Conservation (phyloP, 1,284 basidiomycete species). For the Ustilago lituana region DNA sequence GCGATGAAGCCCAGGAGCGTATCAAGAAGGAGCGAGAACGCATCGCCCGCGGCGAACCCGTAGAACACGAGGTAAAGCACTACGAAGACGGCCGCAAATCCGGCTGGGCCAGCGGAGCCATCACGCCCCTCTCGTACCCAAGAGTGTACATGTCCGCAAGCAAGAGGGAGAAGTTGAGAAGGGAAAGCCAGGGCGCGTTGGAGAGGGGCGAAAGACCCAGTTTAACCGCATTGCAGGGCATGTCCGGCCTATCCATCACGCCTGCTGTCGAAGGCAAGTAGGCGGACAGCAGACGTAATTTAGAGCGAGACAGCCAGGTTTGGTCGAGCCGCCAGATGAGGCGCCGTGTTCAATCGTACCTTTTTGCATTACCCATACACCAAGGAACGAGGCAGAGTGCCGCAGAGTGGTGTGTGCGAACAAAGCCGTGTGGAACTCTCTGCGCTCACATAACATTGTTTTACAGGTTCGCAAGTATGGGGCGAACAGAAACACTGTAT, state of each 20-base stretch:
- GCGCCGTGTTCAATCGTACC: not conserved
- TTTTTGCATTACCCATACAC: too few relatives aligned
- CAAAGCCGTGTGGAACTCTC: too few relatives aligned
- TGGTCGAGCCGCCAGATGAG: too few relatives aligned
- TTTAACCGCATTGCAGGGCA: constrained; percentile 21
- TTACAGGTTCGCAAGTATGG: too few relatives aligned
- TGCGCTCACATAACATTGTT: too few relatives aligned
- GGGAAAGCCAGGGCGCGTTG: constrained; percentile 42
- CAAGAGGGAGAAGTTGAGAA: constrained; percentile 45
- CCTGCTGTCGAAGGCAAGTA: constrained; percentile 46
- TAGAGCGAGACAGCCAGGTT: too few relatives aligned
- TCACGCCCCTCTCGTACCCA: constrained; percentile 50
- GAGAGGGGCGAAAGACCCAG: constrained; percentile 41
- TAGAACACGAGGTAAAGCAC: constrained; percentile 48
- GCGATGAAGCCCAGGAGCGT: constrained; percentile 63
- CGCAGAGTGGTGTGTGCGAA: too few relatives aligned
- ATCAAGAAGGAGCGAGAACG: constrained; percentile 62
- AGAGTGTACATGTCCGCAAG: constrained; percentile 48
- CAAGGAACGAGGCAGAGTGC: too few relatives aligned
- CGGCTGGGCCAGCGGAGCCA: constrained; percentile 34
- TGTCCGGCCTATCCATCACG: constrained; percentile 33
- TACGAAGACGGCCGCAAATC: constrained; percentile 47
- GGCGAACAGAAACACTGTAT: too few relatives aligned
- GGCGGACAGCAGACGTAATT: too few relatives aligned
- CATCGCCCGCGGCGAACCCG: constrained; percentile 48